These are phyloP conservation scores for Ogataea pilisensis DNA, from an alignment of 805 yeast genomes.

Conservation along the genomic window DNA sequence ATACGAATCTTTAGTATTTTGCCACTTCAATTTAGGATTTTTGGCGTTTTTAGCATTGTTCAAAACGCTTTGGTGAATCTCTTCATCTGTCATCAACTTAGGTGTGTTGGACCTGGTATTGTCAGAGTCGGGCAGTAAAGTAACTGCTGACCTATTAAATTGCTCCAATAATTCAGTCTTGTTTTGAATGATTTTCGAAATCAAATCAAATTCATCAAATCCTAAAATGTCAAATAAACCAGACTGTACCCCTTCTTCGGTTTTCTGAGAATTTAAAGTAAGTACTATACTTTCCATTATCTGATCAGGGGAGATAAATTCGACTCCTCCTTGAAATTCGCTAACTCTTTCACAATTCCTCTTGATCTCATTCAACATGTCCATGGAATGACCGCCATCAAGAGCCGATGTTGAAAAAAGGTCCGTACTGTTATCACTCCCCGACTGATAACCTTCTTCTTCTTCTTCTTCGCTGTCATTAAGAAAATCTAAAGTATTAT, in stretches of 20 bases:
- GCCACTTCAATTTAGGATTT: slow-evolving; percentile 46
- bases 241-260: slow-evolving; percentile 65
- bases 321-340: slow-evolving; percentile 23
- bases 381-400: slow-evolving; percentile 5
- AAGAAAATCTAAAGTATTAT: slow-evolving; percentile 15
- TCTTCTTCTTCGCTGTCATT: slow-evolving; percentile 17
- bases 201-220: slow-evolving; percentile 77
- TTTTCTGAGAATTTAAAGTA: slow-evolving; percentile 33
- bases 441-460: slow-evolving; percentile 6
- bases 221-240: slow-evolving; percentile 78
- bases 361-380: slow-evolving; percentile 17
- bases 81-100: slow-evolving; percentile 46
- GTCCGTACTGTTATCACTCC: slow-evolving; percentile 2
- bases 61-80: slow-evolving; percentile 49
- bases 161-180: slow-evolving; percentile 31
- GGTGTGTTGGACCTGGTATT: slow-evolving; percentile 4
- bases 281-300: slow-evolving; percentile 29
- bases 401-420: no score
- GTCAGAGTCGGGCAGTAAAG: background rate
- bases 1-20: slow-evolving; percentile 47
- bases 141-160: slow-evolving; percentile 7
- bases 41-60: slow-evolving; percentile 47
- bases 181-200: slow-evolving; percentile 55
- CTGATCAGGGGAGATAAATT: slow-evolving; percentile 10
- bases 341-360: slow-evolving; percentile 24